Evolutionary conservation across 1,284 basidiomycete species (phyloP), one percentile per base, ranked within the genome.

Genomic region (Fomitopsis schrenkii): DNA sequence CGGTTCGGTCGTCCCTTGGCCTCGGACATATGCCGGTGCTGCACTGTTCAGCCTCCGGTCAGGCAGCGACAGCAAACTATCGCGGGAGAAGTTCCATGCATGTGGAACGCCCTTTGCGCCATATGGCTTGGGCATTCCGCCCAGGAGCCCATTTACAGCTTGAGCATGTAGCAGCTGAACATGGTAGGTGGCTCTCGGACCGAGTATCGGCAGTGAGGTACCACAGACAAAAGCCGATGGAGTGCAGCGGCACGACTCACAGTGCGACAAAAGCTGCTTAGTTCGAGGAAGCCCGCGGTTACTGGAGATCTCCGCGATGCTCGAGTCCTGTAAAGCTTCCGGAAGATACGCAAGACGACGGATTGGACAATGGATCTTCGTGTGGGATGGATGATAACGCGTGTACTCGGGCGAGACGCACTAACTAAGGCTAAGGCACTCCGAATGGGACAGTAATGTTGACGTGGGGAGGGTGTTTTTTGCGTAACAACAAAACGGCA

Each of bases 251-350:
- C 26, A 50, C 52, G 52, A 22, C 40, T 19, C 28, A 54, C 35
- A 19, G 35, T 15, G 22, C 52, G 35, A 54, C 52, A 38, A 40
- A 54, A 54, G 52, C 22, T 54, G 52, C 52, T 40, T 54, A 54
- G 52, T 35, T n/a, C 35, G n/a, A 54, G 35, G 52, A 54, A 54
- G 52, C 52, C 52, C 52, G n/a, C 35, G 35, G 19, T 15, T 17
- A n/a, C 33, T 54, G 52, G 52, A 54, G 52, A 54, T 54, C 52
- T 54, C 52, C 52, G 52, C 52, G 52, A 54, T 38, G 52, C 52
- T n/a, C 14, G 52, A 22, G 48, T 30, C 5, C 12, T 30, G 48
- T 50, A 50, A 28, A 50, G 36, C 52, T 54, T 54, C 35, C 52
- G 35, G 35, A 54, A 22, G 35, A 30, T 22, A 15, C 15, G 48